Conservation (phyloP, 176 grass and related monocot species). For the Aegilops tauschii region DNA sequence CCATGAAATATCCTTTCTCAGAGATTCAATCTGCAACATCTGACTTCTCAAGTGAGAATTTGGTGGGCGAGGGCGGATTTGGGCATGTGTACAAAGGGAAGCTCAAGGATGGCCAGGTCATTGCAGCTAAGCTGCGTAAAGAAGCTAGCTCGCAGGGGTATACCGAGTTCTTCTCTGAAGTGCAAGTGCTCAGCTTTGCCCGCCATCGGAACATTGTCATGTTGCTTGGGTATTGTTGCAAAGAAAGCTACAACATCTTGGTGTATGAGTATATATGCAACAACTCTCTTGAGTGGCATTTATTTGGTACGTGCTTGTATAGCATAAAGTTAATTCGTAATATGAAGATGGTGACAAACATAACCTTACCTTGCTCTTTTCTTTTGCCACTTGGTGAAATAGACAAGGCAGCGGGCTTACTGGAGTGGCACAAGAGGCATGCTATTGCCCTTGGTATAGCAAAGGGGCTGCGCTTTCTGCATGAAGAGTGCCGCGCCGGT, state of each 20-base stretch:
- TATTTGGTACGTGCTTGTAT: slow-evolving; percentile 53
- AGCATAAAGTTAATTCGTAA: background rate
- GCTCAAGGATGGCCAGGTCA: slow-evolving; percentile 71
- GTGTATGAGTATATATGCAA: slow-evolving; percentile 82
- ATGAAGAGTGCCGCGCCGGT: slow-evolving; percentile 65
- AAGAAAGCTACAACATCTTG: slow-evolving; percentile 74
- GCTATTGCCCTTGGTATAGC: slow-evolving; percentile 71
- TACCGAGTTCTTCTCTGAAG: slow-evolving; percentile 78
- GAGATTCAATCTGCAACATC: slow-evolving; percentile 68
- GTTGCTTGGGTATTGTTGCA: slow-evolving; percentile 79
- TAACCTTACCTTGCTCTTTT: background rate
- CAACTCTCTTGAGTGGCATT: slow-evolving; percentile 75
- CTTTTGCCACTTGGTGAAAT: slow-evolving; percentile 20
- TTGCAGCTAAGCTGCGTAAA: slow-evolving; percentile 68
- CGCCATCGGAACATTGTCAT: slow-evolving; percentile 72
- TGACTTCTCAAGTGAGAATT: slow-evolving; percentile 54
- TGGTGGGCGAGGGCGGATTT: slow-evolving; percentile 71
- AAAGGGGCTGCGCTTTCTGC: slow-evolving; percentile 64
- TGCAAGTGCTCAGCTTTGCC: slow-evolving; percentile 77
- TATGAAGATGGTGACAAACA: background rate
- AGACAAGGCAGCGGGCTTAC: slow-evolving; percentile 46
- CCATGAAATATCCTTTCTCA: slow-evolving; percentile 67
- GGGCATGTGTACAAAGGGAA: slow-evolving; percentile 67
- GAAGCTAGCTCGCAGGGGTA: slow-evolving; percentile 68
- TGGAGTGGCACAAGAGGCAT: slow-evolving; percentile 75